Conservation (phyloP, 2,329 filamentous ascomycete genomes). For the Rutstroemia sp. region DNA sequence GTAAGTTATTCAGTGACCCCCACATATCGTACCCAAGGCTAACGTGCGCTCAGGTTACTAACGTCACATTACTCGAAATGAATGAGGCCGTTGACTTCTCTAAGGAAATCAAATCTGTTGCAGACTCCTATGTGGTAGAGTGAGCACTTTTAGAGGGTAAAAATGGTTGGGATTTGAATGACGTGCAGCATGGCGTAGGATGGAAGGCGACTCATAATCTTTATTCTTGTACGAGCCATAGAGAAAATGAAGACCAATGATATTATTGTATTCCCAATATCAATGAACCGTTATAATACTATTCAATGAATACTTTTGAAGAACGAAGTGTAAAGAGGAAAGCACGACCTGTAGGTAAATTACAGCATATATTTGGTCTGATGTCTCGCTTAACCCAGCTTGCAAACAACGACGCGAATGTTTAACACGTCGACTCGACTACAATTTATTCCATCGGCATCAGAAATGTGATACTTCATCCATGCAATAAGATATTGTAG, state of each 20-base stretch:
- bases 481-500: background rate
- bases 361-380: background rate
- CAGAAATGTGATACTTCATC: background rate
- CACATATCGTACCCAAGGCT: conserved; percentile 15
- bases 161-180: conserved; percentile 14
- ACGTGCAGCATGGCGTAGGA: conserved; percentile 23
- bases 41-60: conserved; percentile 47
- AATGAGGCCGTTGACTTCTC: conserved; percentile 75
- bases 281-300: no score
- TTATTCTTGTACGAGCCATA: conserved; percentile 13
- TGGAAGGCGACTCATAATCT: conserved; percentile 12
- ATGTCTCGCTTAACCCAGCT: conserved; percentile 4
- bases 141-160: conserved; percentile 36
- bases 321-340: background rate
- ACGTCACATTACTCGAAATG: conserved; percentile 65
- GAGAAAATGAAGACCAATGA: conserved; percentile 13
- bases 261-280: background rate
- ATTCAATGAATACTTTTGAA: no score
- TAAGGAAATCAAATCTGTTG: conserved; percentile 70
- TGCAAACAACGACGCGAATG: background rate
- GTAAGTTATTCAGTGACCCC: conserved; percentile 47
- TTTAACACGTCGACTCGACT: background rate
- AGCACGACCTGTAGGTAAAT: background rate
- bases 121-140: conserved; percentile 71
- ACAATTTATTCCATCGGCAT: background rate